Base-by-base conservation (phyloP, 1,139 yeast species). In the Protomyces lactucae-debilis region DNA sequence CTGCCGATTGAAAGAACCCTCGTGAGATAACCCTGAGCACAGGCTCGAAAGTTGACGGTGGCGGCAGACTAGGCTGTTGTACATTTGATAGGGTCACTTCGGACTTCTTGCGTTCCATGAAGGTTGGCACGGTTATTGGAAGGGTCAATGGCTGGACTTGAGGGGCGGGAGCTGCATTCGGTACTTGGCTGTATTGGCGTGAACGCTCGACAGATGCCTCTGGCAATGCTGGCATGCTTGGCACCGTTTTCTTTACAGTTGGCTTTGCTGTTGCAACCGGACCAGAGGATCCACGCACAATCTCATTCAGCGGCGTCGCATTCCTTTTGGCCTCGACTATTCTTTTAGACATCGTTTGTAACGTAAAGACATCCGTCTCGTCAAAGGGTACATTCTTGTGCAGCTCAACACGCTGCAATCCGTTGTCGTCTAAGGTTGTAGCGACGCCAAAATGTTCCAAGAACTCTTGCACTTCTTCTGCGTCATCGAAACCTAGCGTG, bases 361-460 rank as follows among this genome's bases (percentile, higher is more conserved):
- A 16, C 9, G 55, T 21, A 5, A n/a, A 37, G 6, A 32, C 21
- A 45, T 55, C 45, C n/a, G 21, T 21, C 39, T 48, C 67, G 53
- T 65, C 64, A 40, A 64, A 66, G 14, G 10, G 39, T 37, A 37
- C 45, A 14, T 61, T 45, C 36, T 65, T 66, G 61, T 65, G 55
- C 40, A 66, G 39, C 46, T 57, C 39, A 18, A 60, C 54, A 16
- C 63, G 56, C 35, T 14, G 36, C n/a, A 18, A 40, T 21, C 57
- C 55, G 10, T 51, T 60, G 10, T 53, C 55, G 35, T 61, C 65
- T 16, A 51, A 37, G 21, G 18, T 45, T 6, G 61, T 57, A n/a
- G 45, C 55, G 21, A 66, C 35, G 21, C 64, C 66, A 28, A 54
- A 66, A 16, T 63, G 61, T 46, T 66, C 66, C 25, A 64, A 61